Base-by-base conservation (phyloP, 345 rosid genomes). In the Kandelia obovata region DNA sequence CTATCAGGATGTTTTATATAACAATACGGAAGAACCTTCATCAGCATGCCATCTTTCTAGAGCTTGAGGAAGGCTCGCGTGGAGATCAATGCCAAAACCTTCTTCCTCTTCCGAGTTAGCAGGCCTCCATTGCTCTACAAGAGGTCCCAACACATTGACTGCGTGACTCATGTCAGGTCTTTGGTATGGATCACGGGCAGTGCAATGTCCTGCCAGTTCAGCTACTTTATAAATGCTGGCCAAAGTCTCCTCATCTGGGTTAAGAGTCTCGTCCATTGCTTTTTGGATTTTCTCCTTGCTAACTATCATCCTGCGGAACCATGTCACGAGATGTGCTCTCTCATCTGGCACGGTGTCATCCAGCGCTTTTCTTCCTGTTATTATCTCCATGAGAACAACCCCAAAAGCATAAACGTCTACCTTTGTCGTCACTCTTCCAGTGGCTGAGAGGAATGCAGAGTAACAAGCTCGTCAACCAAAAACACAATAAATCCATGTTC, bases 61-160 rank as follows among this genome's bases (percentile, higher is more conserved):
- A 53, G 85, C 90, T 76, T 89, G 88, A 13, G 93, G 92, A 32
- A 92, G 92, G 79, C 87, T 88, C 88, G 83, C 82, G 75, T 83
- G 74, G 56, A 85, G 83, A 78, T 86, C 87, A 68, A 88, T 83
- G 58, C 91, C 89, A 0, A 57, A 77, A 65, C 75, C 66, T 53
- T 84, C 91, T 25, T 87, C 97, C 58, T 86, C 92, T 27, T 83
- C 91, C 30, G 77, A 83, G 65, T 65, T 65, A 21, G 87, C 51
- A 15, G 97, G 96, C 71, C 78, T 89, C 97, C 97, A 92, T 31
- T 81, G 87, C 80, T 92, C 88, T 49, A 92, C 67, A 20, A 64
- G 55, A 3, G 67, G 20, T 1, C 31, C 26, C 15, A 64, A 28
- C 28, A 64, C 53, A 46, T 64, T 64, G 11, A 64, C 67, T 9